phyloP scores from a whole-genome alignment of 1,139 yeast species.

The Arxiozyma bovina region DNA sequence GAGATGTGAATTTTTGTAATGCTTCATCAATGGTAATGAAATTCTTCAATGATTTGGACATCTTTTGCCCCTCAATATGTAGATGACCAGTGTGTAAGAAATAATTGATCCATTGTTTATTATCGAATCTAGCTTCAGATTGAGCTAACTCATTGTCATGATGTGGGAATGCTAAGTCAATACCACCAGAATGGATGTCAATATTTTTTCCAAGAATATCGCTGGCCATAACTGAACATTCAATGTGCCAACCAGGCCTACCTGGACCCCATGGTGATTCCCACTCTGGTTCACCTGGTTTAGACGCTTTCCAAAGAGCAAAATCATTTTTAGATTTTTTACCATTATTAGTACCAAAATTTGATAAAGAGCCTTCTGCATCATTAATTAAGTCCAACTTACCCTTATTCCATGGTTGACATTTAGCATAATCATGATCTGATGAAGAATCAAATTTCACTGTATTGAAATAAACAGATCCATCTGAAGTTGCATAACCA shows the following conservation, averaged over 20 bases:
- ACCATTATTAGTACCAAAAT: conserved; percentile 39
- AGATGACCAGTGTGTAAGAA: conserved; percentile 95
- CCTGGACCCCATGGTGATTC: conserved; percentile 94
- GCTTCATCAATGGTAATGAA: conserved; percentile 94
- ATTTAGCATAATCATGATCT: conserved; percentile 80
- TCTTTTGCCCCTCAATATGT: conserved; percentile 96
- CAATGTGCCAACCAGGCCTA: conserved; percentile 99
- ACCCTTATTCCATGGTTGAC: conserved; percentile 97
- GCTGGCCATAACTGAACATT: conserved; percentile 97
- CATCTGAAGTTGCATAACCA: conserved; percentile 75
- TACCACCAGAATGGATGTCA: conserved; percentile 96
- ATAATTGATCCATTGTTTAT: conserved; percentile 92
- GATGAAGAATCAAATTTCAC: conserved; percentile 63
- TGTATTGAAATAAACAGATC: conserved; percentile 94
- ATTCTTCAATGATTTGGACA: conserved; percentile 91
- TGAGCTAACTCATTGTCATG: conserved; percentile 98
- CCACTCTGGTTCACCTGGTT: conserved; percentile 98
- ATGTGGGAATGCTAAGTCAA: conserved; percentile 97
- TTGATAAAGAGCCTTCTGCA: conserved; percentile 84
- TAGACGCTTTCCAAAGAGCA: conserved; percentile 94
- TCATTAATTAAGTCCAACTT: conserved; percentile 78
- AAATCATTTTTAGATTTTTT: conserved; percentile 78
- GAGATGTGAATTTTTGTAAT: conserved; percentile 53
- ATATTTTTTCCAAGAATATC: conserved; percentile 73
- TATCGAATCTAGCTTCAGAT: conserved; percentile 84